Evolutionary conservation across 2,329 filamentous ascomycete genomes (phyloP).

Genomic region (Xylaria sp.): DNA sequence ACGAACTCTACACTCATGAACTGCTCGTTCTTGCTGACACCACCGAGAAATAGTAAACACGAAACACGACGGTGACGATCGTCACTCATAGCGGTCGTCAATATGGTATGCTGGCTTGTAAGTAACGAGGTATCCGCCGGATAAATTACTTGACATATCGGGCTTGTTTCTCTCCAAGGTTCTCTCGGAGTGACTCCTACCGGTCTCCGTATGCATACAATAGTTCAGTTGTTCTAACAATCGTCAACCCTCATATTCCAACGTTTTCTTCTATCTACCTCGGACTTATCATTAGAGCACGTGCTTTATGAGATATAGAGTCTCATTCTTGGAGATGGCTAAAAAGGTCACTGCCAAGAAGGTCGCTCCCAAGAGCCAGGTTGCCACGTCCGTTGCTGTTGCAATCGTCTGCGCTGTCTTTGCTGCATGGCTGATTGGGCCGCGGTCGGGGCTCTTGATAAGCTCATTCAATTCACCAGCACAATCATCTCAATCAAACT

Average conservation of each 20-base stretch:
- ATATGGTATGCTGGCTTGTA: background rate
- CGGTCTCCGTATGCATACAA: conserved; percentile 19
- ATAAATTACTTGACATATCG: conserved; percentile 20
- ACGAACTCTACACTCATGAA: background rate
- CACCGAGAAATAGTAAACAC: background rate
- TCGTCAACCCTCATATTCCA: background rate
- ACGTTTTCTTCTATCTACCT: background rate
- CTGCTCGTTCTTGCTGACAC: background rate
- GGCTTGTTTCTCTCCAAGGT: background rate
- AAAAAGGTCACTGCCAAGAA: conserved; percentile 11
- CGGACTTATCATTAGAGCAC: background rate
- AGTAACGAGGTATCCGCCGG: conserved; percentile 8
- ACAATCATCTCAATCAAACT: conserved; percentile 2
- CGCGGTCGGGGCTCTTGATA: background rate
- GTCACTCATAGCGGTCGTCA: background rate
- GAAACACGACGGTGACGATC: conserved; percentile 4
- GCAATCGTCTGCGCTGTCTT: conserved; percentile 6
- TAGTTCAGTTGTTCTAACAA: background rate
- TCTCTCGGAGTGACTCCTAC: conserved; percentile 24
- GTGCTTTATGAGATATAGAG: background rate
- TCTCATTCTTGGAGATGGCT: conserved; percentile 8
- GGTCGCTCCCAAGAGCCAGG: background rate
- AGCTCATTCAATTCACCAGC: background rate
- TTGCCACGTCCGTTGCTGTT: conserved; percentile 13
- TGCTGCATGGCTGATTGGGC: conserved; percentile 18